A percentile compares a stretch with the other conserved stretches of the same genome.
Conservation (phyloP, 1,139 yeast genomes). For the Lodderomyces margitis region DNA sequence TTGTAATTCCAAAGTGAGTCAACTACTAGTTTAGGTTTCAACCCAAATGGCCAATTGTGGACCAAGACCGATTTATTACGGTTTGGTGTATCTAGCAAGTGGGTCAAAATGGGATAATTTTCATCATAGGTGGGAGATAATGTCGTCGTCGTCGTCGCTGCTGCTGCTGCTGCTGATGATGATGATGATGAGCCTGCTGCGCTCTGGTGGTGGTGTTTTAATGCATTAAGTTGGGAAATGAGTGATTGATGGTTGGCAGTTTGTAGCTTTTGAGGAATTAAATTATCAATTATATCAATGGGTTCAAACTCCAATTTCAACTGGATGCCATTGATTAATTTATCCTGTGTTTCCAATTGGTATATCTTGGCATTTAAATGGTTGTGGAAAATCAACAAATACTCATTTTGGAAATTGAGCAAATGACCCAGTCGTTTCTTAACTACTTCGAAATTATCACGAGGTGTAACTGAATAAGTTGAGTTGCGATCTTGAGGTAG, state of each 20-base stretch:
- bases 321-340: conserved; percentile 51
- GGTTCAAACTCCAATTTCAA: conserved; percentile 44
- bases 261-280: conserved; percentile 8
- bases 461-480: conserved; percentile 16
- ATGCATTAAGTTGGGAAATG: not conserved
- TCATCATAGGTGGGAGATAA: not conserved
- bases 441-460: conserved; percentile 28
- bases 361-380: conserved; percentile 51
- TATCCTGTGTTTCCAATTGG: conserved; percentile 46
- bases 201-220: no score
- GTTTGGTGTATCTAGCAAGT: not conserved
- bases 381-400: conserved; percentile 51
- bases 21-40: conserved; percentile 30
- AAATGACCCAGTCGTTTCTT: conserved; percentile 46
- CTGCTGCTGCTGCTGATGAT: no score
- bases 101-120: not conserved
- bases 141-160: not conserved
- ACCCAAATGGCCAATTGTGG: conserved; percentile 40
- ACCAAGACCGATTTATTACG: conserved; percentile 28
- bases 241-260: not conserved
- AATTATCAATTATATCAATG: conserved; percentile 15
- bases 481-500: conserved; percentile 35
- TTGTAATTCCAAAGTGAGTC: conserved; percentile 43
- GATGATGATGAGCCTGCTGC: not conserved
- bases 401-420: conserved; percentile 45